Conservation (phyloP, 441 rosid species). For the Codiaeum variegatum region DNA sequence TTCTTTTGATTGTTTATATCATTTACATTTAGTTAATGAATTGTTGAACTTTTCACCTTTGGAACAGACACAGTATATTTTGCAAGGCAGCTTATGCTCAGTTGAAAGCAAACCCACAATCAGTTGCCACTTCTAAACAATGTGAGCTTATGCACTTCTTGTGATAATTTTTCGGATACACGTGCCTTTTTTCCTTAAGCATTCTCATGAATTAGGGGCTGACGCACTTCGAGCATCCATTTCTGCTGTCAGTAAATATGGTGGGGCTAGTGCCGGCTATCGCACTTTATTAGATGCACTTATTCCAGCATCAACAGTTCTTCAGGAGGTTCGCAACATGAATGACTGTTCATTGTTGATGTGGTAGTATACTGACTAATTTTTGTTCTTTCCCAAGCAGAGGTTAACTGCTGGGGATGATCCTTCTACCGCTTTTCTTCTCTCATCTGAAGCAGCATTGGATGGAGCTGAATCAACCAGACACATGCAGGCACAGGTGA, state of each 20-base stretch:
- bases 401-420: slow-evolving; percentile 68
- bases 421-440: slow-evolving; percentile 62
- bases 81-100: slow-evolving; percentile 86
- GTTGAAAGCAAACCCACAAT: slow-evolving; percentile 50
- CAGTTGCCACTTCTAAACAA: slow-evolving; percentile 56
- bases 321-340: slow-evolving; percentile 56
- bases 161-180: slow-evolving; percentile 11
- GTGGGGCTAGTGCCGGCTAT: slow-evolving; percentile 88
- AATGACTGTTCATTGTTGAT: slow-evolving; percentile 4
- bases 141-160: slow-evolving; percentile 50
- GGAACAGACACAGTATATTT: slow-evolving; percentile 66
- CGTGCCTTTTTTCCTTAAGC: slow-evolving; percentile 10
- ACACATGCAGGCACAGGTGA: slow-evolving; percentile 87
- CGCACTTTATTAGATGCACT: slow-evolving; percentile 92
- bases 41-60: slow-evolving; percentile 15
- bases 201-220: slow-evolving; percentile 59
- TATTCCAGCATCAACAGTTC: slow-evolving; percentile 81
- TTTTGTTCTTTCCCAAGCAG: slow-evolving; percentile 36
- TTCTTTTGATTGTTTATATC: background rate
- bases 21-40: background rate
- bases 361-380: slow-evolving; percentile 10
- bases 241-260: slow-evolving; percentile 80
- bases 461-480: slow-evolving; percentile 91
- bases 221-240: slow-evolving; percentile 83
- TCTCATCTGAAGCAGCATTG: slow-evolving; percentile 80